phyloP scores from a whole-genome alignment of 768 basidiomycete genomes.

The Coprinellus micaceus region DNA sequence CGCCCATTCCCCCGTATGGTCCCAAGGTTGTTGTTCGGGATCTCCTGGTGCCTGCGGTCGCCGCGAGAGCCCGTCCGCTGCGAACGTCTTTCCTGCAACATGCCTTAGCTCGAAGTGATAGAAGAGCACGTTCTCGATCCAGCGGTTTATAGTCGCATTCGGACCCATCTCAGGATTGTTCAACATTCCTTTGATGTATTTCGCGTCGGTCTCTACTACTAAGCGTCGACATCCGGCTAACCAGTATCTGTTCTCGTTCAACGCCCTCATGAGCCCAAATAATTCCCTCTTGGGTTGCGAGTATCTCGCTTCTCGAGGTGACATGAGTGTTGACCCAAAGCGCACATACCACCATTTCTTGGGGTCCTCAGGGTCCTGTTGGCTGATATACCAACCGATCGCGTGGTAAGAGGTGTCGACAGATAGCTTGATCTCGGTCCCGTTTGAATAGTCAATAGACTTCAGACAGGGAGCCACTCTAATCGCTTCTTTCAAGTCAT shows the following conservation, averaged over 20 bases:
- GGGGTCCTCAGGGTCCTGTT: constrained; percentile 17
- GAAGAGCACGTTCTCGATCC: constrained; percentile 9
- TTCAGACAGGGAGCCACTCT: constrained; percentile 21
- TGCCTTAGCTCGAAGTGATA: constrained; percentile 9
- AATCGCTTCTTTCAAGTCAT: constrained; percentile 24
- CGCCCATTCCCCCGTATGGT: neutral
- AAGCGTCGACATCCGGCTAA: neutral
- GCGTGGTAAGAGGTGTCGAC: constrained; percentile 35
- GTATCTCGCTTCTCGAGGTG: constrained; percentile 24
- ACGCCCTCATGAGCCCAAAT: neutral
- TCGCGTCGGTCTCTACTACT: neutral
- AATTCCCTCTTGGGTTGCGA: constrained; percentile 11
- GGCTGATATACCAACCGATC: constrained; percentile 31
- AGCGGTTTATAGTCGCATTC: constrained; percentile 14
- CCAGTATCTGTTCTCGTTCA: neutral
- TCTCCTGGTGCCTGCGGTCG: neutral
- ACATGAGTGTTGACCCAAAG: constrained; percentile 37
- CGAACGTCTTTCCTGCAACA: constrained; percentile 12
- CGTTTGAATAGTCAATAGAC: constrained; percentile 30
- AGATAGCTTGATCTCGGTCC: constrained; percentile 25
- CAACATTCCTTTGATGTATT: constrained; percentile 4
- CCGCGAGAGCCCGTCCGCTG: constrained; percentile 19
- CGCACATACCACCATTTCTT: constrained; percentile 18
- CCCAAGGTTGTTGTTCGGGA: neutral
- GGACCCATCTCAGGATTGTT: constrained; percentile 9